Percentiles rank a stretch among this genome's conserved stretches.
phyloP scores from a whole-genome alignment of 2,329 filamentous ascomycete species.

The Fusarium ramigenum region DNA sequence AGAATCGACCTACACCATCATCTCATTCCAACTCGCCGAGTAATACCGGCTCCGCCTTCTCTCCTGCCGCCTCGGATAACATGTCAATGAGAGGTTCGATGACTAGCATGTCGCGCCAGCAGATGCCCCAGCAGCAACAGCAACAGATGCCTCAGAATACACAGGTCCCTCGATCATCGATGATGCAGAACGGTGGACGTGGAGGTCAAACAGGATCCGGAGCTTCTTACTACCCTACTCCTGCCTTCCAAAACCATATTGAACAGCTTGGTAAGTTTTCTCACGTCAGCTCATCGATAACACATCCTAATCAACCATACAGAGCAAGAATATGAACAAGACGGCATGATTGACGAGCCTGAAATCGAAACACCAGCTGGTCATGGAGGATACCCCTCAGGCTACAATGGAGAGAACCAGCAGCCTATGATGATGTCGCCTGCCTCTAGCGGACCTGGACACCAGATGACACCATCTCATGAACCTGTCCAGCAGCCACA shows the following conservation, averaged over 20 bases:
- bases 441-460: conserved; percentile 50
- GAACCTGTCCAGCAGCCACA: conserved; percentile 42
- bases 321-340: conserved; percentile 98
- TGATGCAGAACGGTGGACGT: conserved; percentile 50
- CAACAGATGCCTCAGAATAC: conserved; percentile 40
- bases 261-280: conserved; percentile 87
- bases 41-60: conserved; percentile 57
- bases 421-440: conserved; percentile 56
- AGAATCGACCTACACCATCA: conserved; percentile 82
- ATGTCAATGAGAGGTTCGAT: conserved; percentile 56
- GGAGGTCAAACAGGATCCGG: conserved; percentile 52
- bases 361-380: conserved; percentile 74
- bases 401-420: conserved; percentile 59
- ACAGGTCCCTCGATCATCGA: conserved; percentile 44
- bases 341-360: conserved; percentile 86
- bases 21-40: conserved; percentile 74
- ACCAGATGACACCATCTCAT: conserved; percentile 50
- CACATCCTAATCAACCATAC: conserved; percentile 71
- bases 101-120: conserved; percentile 45
- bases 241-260: conserved; percentile 89
- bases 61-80: conserved; percentile 58
- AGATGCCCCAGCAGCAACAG: conserved; percentile 43
- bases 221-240: conserved; percentile 78
- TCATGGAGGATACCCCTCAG: conserved; percentile 70
- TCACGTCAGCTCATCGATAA: conserved; percentile 59